Conservation (phyloP, 2,329 filamentous ascomycete genomes). For the Beauveria asiatica region DNA sequence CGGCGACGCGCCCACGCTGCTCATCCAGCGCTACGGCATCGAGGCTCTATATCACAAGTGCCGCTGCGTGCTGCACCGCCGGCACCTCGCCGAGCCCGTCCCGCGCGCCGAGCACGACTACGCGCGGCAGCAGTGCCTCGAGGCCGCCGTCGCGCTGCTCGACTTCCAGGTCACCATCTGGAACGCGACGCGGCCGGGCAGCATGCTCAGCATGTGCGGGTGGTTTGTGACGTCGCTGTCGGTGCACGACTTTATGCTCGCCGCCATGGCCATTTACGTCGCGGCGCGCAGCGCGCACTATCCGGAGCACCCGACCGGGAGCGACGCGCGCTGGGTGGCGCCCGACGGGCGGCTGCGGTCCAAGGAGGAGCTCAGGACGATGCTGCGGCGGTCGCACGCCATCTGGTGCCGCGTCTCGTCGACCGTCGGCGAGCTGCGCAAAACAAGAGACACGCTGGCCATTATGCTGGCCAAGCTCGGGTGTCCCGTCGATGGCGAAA, state of each 20-base stretch:
- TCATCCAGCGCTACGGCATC: conserved; percentile 47
- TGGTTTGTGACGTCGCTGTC: conserved; percentile 52
- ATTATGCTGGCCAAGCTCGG: conserved; percentile 37
- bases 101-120: conserved; percentile 39
- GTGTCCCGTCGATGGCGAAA: conserved; percentile 17
- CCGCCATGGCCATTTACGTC: conserved; percentile 52
- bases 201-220: conserved; percentile 40
- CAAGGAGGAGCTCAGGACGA: conserved; percentile 30
- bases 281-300: conserved; percentile 36
- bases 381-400: conserved; percentile 33
- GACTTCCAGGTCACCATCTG: conserved; percentile 39
- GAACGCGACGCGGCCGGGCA: conserved; percentile 43
- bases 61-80: conserved; percentile 47
- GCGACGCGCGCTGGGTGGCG: conserved; percentile 26
- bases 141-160: conserved; percentile 40
- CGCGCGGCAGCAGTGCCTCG: conserved; percentile 42
- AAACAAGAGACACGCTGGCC: conserved; percentile 37
- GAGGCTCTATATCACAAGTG: conserved; percentile 45
- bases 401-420: conserved; percentile 36
- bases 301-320: conserved; percentile 23
- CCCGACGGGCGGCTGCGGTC: conserved; percentile 22
- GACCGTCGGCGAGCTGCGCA: conserved; percentile 31
- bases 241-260: conserved; percentile 53
- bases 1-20: conserved; percentile 34
- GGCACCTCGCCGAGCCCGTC: conserved; percentile 38